phyloP scores from a whole-genome alignment of 768 basidiomycete species.

The Russula sp. region DNA sequence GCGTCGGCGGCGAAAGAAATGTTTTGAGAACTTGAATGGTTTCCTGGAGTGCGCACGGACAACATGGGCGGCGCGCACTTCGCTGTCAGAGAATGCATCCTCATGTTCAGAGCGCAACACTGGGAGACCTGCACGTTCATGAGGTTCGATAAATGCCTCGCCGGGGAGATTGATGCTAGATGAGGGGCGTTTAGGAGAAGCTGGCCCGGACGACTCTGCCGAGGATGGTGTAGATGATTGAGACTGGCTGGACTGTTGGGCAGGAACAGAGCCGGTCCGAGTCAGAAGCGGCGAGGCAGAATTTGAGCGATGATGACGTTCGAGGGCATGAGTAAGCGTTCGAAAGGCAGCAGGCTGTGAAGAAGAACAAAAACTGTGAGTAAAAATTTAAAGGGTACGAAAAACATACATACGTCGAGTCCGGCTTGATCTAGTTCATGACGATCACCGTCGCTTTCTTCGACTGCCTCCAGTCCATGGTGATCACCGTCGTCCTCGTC shows the following conservation, averaged over 20 bases:
- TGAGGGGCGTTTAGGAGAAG: slow-evolving; percentile 10
- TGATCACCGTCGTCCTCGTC: background rate
- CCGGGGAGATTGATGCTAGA: slow-evolving; percentile 42
- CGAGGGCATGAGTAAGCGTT: slow-evolving; percentile 50
- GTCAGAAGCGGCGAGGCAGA: slow-evolving; percentile 27
- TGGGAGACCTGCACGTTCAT: slow-evolving; percentile 65
- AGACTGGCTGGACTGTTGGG: slow-evolving; percentile 1
- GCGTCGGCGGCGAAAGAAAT: slow-evolving; percentile 12
- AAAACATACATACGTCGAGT: slow-evolving; percentile 44
- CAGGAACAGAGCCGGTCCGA: slow-evolving; percentile 15
- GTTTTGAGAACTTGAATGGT: slow-evolving; percentile 14
- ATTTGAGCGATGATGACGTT: slow-evolving; percentile 48
- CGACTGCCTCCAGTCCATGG: too few species aligned
- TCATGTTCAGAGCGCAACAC: slow-evolving; percentile 38
- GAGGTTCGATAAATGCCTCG: slow-evolving; percentile 55
- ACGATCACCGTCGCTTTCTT: background rate
- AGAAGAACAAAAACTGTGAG: background rate
- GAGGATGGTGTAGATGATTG: slow-evolving; percentile 15
- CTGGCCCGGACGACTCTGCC: slow-evolving; percentile 24
- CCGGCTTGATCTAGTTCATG: slow-evolving; percentile 55
- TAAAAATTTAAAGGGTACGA: slow-evolving; percentile 12
- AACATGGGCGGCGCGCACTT: slow-evolving; percentile 42
- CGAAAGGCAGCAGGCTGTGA: slow-evolving; percentile 49
- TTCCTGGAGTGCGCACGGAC: slow-evolving; percentile 43
- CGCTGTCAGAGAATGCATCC: slow-evolving; percentile 19